Evolutionary conservation across 129 eudicot genomes (phyloP).

Genomic region (Apium graveolens): DNA sequence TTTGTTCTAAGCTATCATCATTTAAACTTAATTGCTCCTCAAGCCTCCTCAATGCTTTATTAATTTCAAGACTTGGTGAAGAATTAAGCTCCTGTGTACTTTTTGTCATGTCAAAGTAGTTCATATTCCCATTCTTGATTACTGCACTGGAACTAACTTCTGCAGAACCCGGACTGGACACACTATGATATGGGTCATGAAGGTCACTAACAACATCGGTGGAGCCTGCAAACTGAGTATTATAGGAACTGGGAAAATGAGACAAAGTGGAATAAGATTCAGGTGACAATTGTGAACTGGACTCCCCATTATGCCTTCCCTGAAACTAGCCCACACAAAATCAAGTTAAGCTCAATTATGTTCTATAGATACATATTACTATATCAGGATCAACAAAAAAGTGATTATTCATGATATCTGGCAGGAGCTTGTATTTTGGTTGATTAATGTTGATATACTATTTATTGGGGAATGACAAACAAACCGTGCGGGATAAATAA

Average conservation of each 20-base stretch:
- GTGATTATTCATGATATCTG: not conserved
- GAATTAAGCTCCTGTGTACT: conserved; percentile 24
- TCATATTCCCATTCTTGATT: conserved; percentile 34
- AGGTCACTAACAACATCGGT: conserved; percentile 32
- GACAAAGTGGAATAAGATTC: conserved; percentile 42
- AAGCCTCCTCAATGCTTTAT: conserved; percentile 53
- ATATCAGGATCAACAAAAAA: not conserved
- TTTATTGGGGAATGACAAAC: not conserved
- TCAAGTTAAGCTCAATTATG: not conserved
- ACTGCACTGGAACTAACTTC: conserved; percentile 63
- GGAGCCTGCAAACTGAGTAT: conserved; percentile 45
- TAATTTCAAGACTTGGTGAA: conserved; percentile 38
- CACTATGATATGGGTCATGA: conserved; percentile 44
- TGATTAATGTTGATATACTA: not conserved
- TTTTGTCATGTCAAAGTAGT: conserved; percentile 27
- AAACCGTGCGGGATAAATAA: not conserved
- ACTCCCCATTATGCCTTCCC: conserved; percentile 52
- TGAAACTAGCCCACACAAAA: conserved; percentile 22
- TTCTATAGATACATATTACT: not conserved
- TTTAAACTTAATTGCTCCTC: conserved; percentile 78
- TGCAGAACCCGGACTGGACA: conserved; percentile 62
- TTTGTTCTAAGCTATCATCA: conserved; percentile 52
- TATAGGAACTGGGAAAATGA: conserved; percentile 47
- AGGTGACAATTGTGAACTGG: conserved; percentile 33
- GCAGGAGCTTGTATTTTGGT: not conserved